Evolutionary conservation across 352 stramenopile species (phyloP).

Genomic region (Phytophthora cactorum): DNA sequence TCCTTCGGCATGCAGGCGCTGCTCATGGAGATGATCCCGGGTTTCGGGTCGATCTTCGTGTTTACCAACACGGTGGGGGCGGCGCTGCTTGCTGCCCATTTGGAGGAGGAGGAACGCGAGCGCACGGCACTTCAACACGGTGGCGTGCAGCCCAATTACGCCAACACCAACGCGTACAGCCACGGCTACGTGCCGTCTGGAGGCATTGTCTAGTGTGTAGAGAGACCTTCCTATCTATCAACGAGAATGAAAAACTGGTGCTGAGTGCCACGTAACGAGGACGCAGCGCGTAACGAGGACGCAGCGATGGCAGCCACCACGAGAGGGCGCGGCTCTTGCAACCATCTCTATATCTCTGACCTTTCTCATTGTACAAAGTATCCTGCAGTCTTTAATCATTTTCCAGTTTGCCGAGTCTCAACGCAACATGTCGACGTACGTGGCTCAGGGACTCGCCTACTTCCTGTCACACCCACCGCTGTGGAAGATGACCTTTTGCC

Average conservation of each 20-base stretch:
- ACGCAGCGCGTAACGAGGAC: conserved; percentile 4
- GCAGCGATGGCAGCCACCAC: conserved; percentile 9
- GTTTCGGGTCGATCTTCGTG: conserved; percentile 65
- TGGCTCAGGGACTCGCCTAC: conserved; percentile 45
- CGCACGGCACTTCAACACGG: conserved; percentile 13
- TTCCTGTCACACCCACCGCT: conserved; percentile 55
- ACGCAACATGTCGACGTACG: conserved; percentile 38
- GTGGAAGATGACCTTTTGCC: conserved; percentile 54
- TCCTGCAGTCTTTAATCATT: conserved; percentile 4
- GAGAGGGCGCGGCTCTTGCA: conserved; percentile 2
- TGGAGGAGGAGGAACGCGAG: conserved; percentile 53
- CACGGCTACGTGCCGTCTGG: conserved; percentile 26
- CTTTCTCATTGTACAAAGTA: background rate
- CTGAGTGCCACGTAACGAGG: background rate
- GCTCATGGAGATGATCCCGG: conserved; percentile 78
- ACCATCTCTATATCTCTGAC: conserved; percentile 8
- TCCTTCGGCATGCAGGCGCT: conserved; percentile 76
- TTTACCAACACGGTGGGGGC: conserved; percentile 80
- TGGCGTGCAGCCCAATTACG: conserved; percentile 10
- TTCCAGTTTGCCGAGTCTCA: conserved; percentile 17
- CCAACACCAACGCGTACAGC: conserved; percentile 23
- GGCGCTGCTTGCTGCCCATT: conserved; percentile 67
- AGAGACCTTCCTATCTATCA: conserved; percentile 13
- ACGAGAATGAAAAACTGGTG: background rate
- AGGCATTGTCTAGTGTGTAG: conserved; percentile 30